A percentile compares a stretch with the other conserved stretches of the same genome.
Conservation (phyloP, 2,329 filamentous ascomycete genomes). For the Aspergillus aculeatus region DNA sequence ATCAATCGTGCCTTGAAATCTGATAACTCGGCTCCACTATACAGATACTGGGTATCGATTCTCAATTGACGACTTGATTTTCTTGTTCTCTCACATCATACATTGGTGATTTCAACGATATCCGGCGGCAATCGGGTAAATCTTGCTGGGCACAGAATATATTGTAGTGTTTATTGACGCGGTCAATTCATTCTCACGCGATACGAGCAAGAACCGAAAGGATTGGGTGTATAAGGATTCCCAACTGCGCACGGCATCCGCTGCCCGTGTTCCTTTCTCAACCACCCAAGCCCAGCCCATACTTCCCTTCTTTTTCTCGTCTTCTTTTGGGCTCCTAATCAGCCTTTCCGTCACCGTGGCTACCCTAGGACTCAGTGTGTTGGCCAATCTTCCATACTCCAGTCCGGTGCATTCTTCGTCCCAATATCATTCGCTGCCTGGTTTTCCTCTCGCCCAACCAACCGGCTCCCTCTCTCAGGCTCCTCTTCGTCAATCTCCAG, state of each 20-base stretch:
- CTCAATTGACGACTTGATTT: background rate
- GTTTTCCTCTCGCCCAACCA: conserved; percentile 23
- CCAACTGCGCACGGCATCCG: background rate
- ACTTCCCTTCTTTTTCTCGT: conserved; percentile 6
- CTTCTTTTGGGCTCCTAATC: conserved; percentile 7
- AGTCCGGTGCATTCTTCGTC: conserved; percentile 32
- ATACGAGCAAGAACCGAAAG: background rate
- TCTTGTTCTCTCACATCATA: background rate
- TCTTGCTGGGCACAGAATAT: background rate
- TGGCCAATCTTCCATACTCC: conserved; percentile 33
- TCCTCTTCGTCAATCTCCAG: conserved; percentile 32
- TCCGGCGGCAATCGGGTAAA: background rate
- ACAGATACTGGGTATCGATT: background rate
- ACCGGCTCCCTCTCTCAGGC: conserved; percentile 40
- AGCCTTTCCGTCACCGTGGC: conserved; percentile 36
- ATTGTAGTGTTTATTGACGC: background rate
- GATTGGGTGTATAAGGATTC: background rate
- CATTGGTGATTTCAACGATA: background rate
- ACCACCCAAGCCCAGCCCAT: background rate
- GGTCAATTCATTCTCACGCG: background rate
- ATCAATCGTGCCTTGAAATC: background rate
- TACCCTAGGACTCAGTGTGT: conserved; percentile 40
- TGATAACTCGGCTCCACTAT: background rate
- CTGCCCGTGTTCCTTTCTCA: conserved; percentile 3
- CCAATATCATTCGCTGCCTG: conserved; percentile 33